Percentiles rank a stretch among this genome's conserved stretches.
Conservation (phyloP, 176 grass and related monocot species). For the Avena insularis region DNA sequence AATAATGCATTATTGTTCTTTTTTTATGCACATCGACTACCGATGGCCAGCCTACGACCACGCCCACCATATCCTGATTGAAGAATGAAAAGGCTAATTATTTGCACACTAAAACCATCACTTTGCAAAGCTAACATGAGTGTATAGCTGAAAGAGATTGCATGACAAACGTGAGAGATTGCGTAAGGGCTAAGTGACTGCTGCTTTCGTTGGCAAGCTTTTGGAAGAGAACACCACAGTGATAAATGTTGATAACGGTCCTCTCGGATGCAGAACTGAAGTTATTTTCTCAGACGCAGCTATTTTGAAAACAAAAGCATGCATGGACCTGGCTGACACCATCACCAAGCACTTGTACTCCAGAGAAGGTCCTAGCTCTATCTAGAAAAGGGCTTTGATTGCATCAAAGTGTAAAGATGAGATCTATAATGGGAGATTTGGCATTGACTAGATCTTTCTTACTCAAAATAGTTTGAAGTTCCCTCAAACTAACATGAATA, state of each 20-base stretch:
- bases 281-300: background rate
- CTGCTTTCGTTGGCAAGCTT: constrained; percentile 53
- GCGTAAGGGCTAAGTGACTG: constrained; percentile 70
- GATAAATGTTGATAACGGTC: constrained; percentile 43
- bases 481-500: constrained; percentile 5
- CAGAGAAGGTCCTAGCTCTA: constrained; percentile 32
- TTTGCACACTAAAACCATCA: constrained; percentile 14
- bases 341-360: constrained; percentile 25
- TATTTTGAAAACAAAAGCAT: constrained; percentile 39
- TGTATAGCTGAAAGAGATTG: constrained; percentile 68
- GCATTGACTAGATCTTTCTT: constrained; percentile 18
- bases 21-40: background rate
- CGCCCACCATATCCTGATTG: constrained; percentile 8
- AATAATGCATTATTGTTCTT: background rate
- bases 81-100: constrained; percentile 44
- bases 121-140: constrained; percentile 46
- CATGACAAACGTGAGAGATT: constrained; percentile 47
- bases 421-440: constrained; percentile 46
- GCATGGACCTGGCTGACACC: constrained; percentile 8
- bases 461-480: background rate
- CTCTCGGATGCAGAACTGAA: constrained; percentile 18
- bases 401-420: constrained; percentile 22
- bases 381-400: constrained; percentile 30
- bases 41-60: constrained; percentile 2
- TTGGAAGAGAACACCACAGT: constrained; percentile 34